phyloP scores from a whole-genome alignment of 1,139 yeast genomes.

The Geotrichum cucujoidarum region DNA sequence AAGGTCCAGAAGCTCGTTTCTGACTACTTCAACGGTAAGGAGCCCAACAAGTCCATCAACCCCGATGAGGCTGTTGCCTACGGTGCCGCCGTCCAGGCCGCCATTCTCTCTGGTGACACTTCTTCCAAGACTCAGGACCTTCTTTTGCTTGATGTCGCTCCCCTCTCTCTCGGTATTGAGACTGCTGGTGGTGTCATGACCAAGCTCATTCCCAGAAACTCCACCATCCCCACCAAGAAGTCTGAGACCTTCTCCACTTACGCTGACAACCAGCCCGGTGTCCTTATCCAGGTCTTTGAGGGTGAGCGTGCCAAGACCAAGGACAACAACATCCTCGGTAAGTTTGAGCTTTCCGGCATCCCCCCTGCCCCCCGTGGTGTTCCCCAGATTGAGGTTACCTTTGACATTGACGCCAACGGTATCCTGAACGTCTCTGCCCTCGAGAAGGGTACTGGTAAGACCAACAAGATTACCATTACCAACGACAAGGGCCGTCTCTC shows the following conservation, averaged over 20 bases:
- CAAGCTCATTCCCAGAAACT: constrained; percentile 85
- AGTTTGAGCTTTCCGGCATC: constrained; percentile 85
- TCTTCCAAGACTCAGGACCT: constrained; percentile 77
- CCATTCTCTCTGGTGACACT: constrained; percentile 86
- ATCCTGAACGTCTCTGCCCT: constrained; percentile 90
- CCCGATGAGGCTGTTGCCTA: constrained; percentile 73
- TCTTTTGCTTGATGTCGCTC: constrained; percentile 79
- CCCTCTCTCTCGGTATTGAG: constrained; percentile 87
- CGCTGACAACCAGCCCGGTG: constrained; percentile 93
- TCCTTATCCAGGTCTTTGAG: constrained; percentile 85
- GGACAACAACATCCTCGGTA: constrained; percentile 91
- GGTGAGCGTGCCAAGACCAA: constrained; percentile 92
- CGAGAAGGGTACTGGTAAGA: constrained; percentile 85
- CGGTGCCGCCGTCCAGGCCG: constrained; percentile 95
- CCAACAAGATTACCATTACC: constrained; percentile 75
- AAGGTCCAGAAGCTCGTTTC: constrained; percentile 96
- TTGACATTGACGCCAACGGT: constrained; percentile 90
- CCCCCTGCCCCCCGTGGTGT: constrained; percentile 97
- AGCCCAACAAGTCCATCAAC: constrained; percentile 21
- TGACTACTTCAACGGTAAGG: constrained; percentile 96
- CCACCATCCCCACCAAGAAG: constrained; percentile 90
- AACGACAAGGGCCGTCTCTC: constrained; percentile 96
- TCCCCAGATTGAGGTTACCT: constrained; percentile 90
- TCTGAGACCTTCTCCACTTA: constrained; percentile 88
- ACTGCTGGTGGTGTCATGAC: constrained; percentile 96